These are phyloP conservation scores for Begonia fuchsioides DNA, from an alignment of 306 rosid species.

Conservation along the genomic window DNA sequence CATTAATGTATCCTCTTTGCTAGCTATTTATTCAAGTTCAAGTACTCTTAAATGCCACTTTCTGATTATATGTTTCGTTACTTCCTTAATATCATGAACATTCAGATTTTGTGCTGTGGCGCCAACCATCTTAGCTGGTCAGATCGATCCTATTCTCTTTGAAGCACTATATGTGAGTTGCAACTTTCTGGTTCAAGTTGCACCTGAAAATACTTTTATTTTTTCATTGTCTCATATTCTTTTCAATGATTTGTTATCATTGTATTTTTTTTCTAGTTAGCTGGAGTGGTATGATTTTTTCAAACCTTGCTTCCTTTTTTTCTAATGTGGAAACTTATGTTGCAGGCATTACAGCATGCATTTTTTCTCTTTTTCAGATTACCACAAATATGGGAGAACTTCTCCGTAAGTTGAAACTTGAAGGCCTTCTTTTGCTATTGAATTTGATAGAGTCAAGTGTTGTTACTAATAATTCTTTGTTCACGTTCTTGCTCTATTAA, in stretches of 20 bases:
- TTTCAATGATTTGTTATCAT: slow-evolving; percentile 1
- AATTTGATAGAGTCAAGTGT: neutral
- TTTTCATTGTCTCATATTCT: neutral
- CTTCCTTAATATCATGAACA: slow-evolving; percentile 37
- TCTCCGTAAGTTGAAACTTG: slow-evolving; percentile 54
- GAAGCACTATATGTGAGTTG: slow-evolving; percentile 92
- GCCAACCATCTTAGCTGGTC: slow-evolving; percentile 82
- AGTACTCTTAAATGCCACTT: neutral
- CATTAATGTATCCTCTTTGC: slow-evolving; percentile 77
- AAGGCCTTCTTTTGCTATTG: neutral
- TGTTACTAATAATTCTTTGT: neutral
- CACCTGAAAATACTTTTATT: neutral
- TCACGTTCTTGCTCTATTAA: neutral
- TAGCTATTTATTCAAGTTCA: slow-evolving; percentile 10
- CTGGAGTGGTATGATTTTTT: neutral
- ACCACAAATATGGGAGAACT: slow-evolving; percentile 93
- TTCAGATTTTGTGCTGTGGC: slow-evolving; percentile 85
- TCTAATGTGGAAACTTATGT: slow-evolving; percentile 1
- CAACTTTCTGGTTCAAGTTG: slow-evolving; percentile 1
- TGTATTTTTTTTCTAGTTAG: too few relatives aligned
- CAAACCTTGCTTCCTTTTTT: neutral
- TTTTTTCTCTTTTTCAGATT: slow-evolving; percentile 83
- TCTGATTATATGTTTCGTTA: slow-evolving; percentile 7
- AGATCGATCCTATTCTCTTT: slow-evolving; percentile 71
- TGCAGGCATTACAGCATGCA: slow-evolving; percentile 87